Conservation (phyloP, 208 protist genomes). For the Acanthamoeba royreba region DNA sequence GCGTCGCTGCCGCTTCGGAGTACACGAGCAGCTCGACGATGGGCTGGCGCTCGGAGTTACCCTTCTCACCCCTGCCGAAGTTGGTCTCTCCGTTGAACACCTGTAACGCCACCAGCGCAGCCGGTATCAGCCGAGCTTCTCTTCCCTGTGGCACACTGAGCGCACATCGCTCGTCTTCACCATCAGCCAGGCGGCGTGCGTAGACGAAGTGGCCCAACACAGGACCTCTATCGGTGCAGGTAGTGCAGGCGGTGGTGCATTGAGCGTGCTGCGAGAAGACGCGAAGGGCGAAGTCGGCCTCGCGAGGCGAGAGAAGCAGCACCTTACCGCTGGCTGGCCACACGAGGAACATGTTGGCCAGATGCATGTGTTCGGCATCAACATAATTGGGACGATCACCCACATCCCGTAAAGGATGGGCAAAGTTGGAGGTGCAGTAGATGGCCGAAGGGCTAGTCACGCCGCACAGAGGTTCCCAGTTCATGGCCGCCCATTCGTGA, state of each 20-base stretch:
- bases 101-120: background rate
- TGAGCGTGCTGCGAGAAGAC: background rate
- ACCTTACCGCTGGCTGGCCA: background rate
- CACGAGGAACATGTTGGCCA: background rate
- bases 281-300: background rate
- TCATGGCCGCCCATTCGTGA: background rate
- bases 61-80: background rate
- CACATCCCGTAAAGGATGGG: background rate
- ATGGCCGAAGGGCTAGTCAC: background rate
- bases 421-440: background rate
- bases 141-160: background rate
- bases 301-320: background rate
- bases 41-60: background rate
- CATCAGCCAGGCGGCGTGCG: background rate
- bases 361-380: background rate
- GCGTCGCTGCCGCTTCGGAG: background rate
- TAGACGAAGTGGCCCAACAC: background rate
- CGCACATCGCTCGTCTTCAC: background rate
- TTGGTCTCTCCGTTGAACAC: background rate
- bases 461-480: background rate
- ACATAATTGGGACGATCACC: background rate
- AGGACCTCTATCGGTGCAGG: too few species aligned
- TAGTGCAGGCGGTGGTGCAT: background rate
- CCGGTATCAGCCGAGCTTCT: background rate
- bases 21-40: background rate